Evolutionary conservation across 139 green algal species (phyloP).

Genomic region (Coccomyxa sp.): DNA sequence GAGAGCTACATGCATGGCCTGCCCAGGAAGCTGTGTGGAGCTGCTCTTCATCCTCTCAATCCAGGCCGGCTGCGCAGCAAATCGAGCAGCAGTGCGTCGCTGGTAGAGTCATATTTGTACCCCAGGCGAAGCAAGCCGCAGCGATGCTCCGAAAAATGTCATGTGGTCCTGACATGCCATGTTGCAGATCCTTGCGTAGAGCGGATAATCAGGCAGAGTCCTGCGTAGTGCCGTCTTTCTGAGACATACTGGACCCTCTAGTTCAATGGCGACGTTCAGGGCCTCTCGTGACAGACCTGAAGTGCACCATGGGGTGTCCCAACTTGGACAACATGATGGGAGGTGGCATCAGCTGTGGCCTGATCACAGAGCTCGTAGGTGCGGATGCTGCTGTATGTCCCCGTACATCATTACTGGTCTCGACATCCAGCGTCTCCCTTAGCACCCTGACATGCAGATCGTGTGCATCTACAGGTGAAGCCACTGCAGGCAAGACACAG

Average conservation of each 20-base stretch:
- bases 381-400: neutral
- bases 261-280: neutral
- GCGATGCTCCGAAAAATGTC: neutral
- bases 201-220: neutral
- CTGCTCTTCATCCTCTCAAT: too few species aligned
- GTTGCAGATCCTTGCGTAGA: neutral
- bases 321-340: conserved; percentile 43
- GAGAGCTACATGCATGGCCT: too few species aligned
- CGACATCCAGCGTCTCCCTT: neutral
- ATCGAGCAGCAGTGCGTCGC: too few species aligned
- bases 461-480: conserved; percentile 42
- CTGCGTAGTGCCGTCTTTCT: neutral
- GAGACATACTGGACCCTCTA: neutral
- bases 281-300: neutral
- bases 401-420: neutral
- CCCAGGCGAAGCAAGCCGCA: too few species aligned
- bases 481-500: conserved; percentile 56
- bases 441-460: neutral
- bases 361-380: conserved; percentile 59
- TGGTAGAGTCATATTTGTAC: too few species aligned
- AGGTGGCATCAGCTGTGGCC: conserved; percentile 39
- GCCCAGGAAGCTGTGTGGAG: too few species aligned
- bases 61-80: too few species aligned
- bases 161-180: neutral
- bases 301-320: conserved; percentile 30